A percentile compares a stretch with the other conserved stretches of the same genome.
phyloP scores from a whole-genome alignment of 2,329 filamentous ascomycete genomes.

The Colletotrichum sojae region DNA sequence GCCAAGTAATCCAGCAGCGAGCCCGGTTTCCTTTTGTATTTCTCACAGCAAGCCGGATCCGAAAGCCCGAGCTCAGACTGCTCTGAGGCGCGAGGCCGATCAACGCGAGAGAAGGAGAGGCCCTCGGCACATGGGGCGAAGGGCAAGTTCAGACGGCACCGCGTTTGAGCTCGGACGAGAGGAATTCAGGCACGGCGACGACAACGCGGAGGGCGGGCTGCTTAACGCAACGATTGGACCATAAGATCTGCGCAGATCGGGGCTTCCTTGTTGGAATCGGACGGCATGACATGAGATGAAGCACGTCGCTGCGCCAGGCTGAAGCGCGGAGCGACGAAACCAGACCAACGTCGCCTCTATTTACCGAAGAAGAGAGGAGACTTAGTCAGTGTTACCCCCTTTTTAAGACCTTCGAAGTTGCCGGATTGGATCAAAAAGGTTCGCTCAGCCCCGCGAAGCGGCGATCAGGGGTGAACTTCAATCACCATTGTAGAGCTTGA shows the following conservation, averaged over 20 bases:
- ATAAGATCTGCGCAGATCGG: conserved; percentile 9
- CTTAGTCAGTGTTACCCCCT: not conserved
- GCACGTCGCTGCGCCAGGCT: conserved; percentile 10
- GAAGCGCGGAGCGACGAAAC: conserved; percentile 19
- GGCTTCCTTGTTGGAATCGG: conserved; percentile 22
- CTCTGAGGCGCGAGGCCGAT: conserved; percentile 7
- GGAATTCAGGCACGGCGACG: conserved; percentile 3
- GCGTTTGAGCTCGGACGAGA: conserved; percentile 32
- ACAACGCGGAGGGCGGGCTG: not conserved
- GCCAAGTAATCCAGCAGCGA: not conserved
- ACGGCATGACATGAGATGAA: conserved; percentile 36
- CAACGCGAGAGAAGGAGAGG: not conserved
- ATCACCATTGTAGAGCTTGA: not conserved
- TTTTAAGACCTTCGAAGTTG: not conserved
- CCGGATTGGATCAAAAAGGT: conserved; percentile 1
- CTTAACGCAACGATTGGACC: conserved; percentile 26
- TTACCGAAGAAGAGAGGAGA: not conserved
- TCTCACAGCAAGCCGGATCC: not conserved
- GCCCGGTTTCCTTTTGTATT: conserved; percentile 15
- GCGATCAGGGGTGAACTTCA: not conserved
- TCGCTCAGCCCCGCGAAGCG: not conserved
- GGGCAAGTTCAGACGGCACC: conserved; percentile 25
- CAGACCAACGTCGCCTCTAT: not conserved
- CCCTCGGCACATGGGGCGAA: conserved; percentile 14
- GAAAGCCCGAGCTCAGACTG: conserved; percentile 2